These are phyloP conservation scores for Breviolum minutum DNA, from an alignment of 73 alveolate species.

Conservation along the genomic window DNA sequence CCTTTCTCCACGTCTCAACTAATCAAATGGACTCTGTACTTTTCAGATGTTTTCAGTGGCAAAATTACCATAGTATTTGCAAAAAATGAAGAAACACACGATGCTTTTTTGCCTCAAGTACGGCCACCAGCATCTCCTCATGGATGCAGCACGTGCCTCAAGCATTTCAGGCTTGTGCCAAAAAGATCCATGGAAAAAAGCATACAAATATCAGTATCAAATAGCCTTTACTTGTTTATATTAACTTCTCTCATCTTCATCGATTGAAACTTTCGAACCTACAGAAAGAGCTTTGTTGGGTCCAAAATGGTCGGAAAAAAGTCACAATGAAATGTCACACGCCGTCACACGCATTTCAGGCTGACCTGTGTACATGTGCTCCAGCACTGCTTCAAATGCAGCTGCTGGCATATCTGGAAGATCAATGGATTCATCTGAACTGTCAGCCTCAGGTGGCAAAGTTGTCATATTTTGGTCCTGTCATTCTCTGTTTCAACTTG, in stretches of 20 bases:
- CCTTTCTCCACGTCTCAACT: too few relatives aligned
- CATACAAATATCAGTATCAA: neutral
- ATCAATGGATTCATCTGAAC: constrained; percentile 48
- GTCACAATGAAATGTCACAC: neutral
- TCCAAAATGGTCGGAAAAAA: too few relatives aligned
- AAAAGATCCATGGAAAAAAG: too few relatives aligned
- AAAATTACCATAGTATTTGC: neutral
- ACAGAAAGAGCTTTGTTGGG: too few relatives aligned
- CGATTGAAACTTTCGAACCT: too few relatives aligned
- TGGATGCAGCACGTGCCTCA: constrained; percentile 18
- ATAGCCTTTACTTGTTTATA: too few relatives aligned
- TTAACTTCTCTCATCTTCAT: too few relatives aligned
- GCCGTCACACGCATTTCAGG: neutral
- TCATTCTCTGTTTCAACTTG: too few relatives aligned
- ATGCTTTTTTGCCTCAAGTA: neutral
- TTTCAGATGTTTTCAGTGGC: too few relatives aligned
- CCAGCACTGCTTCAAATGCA: constrained; percentile 68
- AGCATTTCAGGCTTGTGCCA: too few relatives aligned
- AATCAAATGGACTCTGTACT: too few relatives aligned
- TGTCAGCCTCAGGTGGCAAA: constrained; percentile 20
- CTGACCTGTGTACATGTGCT: constrained; percentile 82
- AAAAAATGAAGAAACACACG: neutral
- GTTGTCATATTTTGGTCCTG: too few relatives aligned
- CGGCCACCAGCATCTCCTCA: neutral
- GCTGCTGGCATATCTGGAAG: constrained; percentile 91